Percentiles rank a stretch among this genome's conserved stretches.
These are phyloP conservation scores for Yamadazyma siamensis DNA, from an alignment of 1,139 yeast genomes.

Conservation along the genomic window DNA sequence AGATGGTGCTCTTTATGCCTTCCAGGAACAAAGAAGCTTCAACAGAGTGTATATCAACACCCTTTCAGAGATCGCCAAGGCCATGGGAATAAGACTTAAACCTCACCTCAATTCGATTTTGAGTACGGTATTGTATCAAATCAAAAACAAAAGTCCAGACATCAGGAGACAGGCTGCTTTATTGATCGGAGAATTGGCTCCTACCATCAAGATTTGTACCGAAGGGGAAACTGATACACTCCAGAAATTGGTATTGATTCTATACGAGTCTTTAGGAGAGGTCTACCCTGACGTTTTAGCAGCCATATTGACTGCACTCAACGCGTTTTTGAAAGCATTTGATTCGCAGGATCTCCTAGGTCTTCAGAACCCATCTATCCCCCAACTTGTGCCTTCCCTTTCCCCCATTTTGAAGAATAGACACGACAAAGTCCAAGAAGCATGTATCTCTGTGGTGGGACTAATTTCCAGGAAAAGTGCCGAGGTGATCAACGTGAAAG, in stretches of 20 bases:
- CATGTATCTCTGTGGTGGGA: slow-evolving; percentile 78
- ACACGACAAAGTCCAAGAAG: slow-evolving; percentile 89
- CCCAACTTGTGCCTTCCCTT: slow-evolving; percentile 79
- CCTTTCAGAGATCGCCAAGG: slow-evolving; percentile 62
- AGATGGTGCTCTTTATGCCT: slow-evolving; percentile 81
- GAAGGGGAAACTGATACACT: slow-evolving; percentile 53
- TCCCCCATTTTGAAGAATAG: slow-evolving; percentile 90
- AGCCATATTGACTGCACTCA: slow-evolving; percentile 71
- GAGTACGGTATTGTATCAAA: slow-evolving; percentile 68
- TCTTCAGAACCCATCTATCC: slow-evolving; percentile 74
- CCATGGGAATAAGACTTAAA: slow-evolving; percentile 65
- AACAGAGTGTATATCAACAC: slow-evolving; percentile 58
- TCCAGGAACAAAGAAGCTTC: slow-evolving; percentile 68
- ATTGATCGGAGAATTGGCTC: slow-evolving; percentile 62
- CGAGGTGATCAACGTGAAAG: slow-evolving; percentile 83
- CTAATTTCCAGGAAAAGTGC: slow-evolving; percentile 81
- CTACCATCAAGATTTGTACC: slow-evolving; percentile 60
- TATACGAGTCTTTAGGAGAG: slow-evolving; percentile 92
- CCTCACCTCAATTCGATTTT: slow-evolving; percentile 77
- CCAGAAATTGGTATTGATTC: slow-evolving; percentile 65
- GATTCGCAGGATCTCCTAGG: slow-evolving; percentile 49
- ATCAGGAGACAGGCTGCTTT: slow-evolving; percentile 88
- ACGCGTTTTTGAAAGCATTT: slow-evolving; percentile 37
- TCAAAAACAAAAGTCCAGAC: slow-evolving; percentile 70
- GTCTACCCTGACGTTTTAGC: slow-evolving; percentile 94